Conservation (phyloP, 2,329 filamentous ascomycete genomes). For the Xylaria sp. region DNA sequence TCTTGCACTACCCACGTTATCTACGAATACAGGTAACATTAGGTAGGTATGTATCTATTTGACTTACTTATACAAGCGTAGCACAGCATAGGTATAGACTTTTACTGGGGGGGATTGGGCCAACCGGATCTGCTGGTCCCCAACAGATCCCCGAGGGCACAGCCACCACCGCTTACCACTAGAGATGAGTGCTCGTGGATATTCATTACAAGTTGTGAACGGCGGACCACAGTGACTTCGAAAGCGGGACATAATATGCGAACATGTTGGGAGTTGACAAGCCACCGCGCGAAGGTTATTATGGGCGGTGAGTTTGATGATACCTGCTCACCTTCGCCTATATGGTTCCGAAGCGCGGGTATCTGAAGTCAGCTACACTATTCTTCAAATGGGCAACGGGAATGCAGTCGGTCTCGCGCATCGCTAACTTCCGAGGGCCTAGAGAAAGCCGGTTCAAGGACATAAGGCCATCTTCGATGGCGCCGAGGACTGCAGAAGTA, state of each 20-base stretch:
- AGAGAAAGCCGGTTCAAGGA: not conserved
- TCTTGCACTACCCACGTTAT: not conserved
- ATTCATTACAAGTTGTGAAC: not conserved
- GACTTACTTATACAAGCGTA: not conserved
- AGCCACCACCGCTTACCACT: slow-evolving; percentile 32
- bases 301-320: not conserved
- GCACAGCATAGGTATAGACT: not conserved
- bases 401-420: not conserved
- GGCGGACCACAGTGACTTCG: not conserved
- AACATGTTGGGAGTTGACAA: not conserved
- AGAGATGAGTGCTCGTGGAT: not conserved
- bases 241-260: not conserved
- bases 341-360: not conserved
- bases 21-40: not conserved
- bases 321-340: not conserved
- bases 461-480: not conserved
- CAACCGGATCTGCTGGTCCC: slow-evolving; percentile 28
- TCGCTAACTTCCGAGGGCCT: slow-evolving; percentile 1
- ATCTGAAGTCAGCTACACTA: not conserved
- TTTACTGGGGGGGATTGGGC: not conserved
- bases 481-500: slow-evolving; percentile 9
- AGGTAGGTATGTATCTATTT: not conserved
- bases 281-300: not conserved
- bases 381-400: not conserved
- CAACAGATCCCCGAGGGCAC: too few relatives aligned